Evolutionary conservation across 441 rosid genomes (phyloP), one percentile per base, ranked within the genome.

Genomic region (Adansonia grandidieri): DNA sequence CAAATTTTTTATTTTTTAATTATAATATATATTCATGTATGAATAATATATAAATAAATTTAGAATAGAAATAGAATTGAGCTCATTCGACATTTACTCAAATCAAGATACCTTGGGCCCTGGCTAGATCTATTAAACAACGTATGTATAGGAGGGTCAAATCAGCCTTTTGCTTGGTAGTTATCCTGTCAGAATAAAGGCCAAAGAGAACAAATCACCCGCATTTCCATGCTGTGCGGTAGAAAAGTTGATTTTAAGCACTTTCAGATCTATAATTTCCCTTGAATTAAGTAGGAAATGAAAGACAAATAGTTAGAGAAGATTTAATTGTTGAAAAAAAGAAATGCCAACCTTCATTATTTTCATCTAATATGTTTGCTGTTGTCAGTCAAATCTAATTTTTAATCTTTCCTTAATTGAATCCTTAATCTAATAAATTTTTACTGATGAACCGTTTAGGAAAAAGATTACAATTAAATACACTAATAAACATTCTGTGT

Each of bases 131-230:
- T 60, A 75, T 47, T 47, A 61, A 62, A 63, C 14, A 48, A 48
- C 28, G 1, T 6, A 1, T 51, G 14, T 14, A 51, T 44, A 5
- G 5, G 2, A 22, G 56, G 17, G 60, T 50, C 60, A 63, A 75
- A 50, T 75, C 78, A 63, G 1, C 5, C 19, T 51, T 64, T 76
- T 47, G 63, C 24, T 42, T 22, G 74, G 73, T 66, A 15, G 74
- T 42, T 75, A 64, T 20, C n/a, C 54, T 53, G 57, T 51, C 61
- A 65, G 2, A 0, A 51, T 71, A 24, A 32, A 65, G 61, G 65
- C 8, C 69, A 10, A 17, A 76, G 22, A 65, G 47, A 40, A n/a
- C 4, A 28, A 47, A 62, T 24, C 71, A 6, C 61, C 61, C 19
- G 11, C 75, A 5, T 50, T 71, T 71, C n/a, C 24, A 5, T 53